A percentile compares a stretch with the other conserved stretches of the same genome.
phyloP scores from a whole-genome alignment of 2,329 filamentous ascomycete species.

The Alternaria arbusti region DNA sequence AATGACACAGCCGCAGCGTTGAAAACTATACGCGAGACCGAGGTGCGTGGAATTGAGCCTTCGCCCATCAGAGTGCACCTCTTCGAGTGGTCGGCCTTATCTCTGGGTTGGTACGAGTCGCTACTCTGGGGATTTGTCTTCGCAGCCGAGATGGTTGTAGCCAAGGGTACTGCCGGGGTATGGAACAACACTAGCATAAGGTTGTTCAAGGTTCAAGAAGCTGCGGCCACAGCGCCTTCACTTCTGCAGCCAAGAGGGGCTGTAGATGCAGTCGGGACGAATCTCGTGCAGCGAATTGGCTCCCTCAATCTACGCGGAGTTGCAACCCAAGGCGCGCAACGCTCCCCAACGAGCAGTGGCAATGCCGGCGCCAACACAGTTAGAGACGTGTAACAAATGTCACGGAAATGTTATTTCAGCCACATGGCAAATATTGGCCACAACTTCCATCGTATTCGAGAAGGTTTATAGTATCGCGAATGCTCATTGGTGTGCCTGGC shows the following conservation, averaged over 20 bases:
- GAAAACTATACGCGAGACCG: conserved; percentile 63
- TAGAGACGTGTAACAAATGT: conserved; percentile 42
- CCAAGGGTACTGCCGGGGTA: conserved; percentile 85
- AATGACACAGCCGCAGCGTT: conserved; percentile 50
- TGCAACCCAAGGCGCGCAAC: conserved; percentile 28
- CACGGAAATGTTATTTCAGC: conserved; percentile 2
- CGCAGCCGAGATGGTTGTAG: conserved; percentile 84
- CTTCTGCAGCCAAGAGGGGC: conserved; percentile 85
- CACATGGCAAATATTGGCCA: conserved; percentile 12
- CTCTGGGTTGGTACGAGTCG: conserved; percentile 94
- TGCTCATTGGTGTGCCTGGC: conserved; percentile 39
- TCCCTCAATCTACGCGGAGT: conserved; percentile 72
- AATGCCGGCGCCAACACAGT: conserved; percentile 35
- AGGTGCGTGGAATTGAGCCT: conserved; percentile 75
- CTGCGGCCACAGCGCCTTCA: conserved; percentile 77
- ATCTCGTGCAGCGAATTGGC: conserved; percentile 85
- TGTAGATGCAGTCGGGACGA: conserved; percentile 90
- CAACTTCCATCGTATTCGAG: conserved; percentile 13
- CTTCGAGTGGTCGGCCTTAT: conserved; percentile 92
- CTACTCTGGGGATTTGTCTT: conserved; percentile 94
- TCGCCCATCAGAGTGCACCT: conserved; percentile 79
- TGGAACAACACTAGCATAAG: conserved; percentile 93
- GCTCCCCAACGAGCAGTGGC: conserved; percentile 22
- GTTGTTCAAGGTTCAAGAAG: conserved; percentile 88
- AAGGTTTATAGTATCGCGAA: background rate